Evolutionary conservation across 108 stramenopile genomes (phyloP), one percentile per base, ranked within the genome.

Genomic region (Poteriospumella lacustris): DNA sequence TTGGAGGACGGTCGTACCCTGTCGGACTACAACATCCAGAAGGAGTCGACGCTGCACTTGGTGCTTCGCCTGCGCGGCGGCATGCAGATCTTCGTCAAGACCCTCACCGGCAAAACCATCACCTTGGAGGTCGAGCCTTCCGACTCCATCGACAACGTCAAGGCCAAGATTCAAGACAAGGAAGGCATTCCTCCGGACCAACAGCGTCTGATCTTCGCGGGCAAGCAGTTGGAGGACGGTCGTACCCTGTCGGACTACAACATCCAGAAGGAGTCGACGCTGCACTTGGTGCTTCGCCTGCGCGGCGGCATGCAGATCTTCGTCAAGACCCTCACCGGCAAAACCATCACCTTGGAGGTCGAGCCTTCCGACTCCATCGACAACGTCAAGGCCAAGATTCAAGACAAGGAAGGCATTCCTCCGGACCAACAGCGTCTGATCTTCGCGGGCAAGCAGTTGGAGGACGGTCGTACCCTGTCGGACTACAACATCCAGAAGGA

Each of bases 291-390:
- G 31, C 79, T 82, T 2, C 77, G 81, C 24, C 64, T 82, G 1
- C 41, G 79, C 0, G 78, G 81, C 29, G 79, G 83, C 78, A 15
- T 72, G 95, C 93, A 96, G 86, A 94, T 96, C 77, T 96, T 96
- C 85, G 95, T 96, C 42, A 96, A 96, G 90, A 96, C 93, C 88
- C 91, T 96, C 60, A 96, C 95, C 89, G 97, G 95, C 75, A 98
- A 96, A 91, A 98, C 95, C 79, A 98, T 98, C 90, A 98, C 97
- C 38, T 87, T 98, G 70, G 95, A 98, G 85, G 97, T 98, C 64
- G 95, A 96, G 87, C 92, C 95, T 28, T 87, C 89, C 42, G 97
- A 98, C 88, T 95, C 95, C 58, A 96, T 98, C 88, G 97, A 96
- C 79, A 95, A 96, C 78, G 95, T 98, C 78, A 96, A 98, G 94